These are phyloP conservation scores for Hibiscus trionum DNA, from an alignment of 345 rosid genomes.

Conservation along the genomic window DNA sequence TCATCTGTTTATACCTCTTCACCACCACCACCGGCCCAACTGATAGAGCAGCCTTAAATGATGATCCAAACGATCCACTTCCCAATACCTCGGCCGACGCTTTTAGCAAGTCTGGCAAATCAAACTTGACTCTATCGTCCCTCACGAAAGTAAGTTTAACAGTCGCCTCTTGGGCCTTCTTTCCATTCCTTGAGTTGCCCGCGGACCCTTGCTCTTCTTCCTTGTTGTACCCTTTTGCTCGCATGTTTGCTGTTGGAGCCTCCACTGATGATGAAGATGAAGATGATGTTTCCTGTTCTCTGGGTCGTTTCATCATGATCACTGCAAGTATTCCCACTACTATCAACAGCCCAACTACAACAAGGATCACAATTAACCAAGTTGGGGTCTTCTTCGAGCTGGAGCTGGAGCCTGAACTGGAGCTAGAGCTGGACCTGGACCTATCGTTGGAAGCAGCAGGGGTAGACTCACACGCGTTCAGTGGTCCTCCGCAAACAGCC, in stretches of 20 bases:
- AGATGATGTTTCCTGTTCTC: neutral
- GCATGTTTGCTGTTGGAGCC: constrained; percentile 38
- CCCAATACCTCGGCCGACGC: constrained; percentile 91
- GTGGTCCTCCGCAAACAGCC: no score
- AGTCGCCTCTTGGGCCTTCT: neutral
- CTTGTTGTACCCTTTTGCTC: constrained; percentile 14
- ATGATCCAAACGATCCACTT: constrained; percentile 75
- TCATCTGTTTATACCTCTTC: constrained; percentile 86
- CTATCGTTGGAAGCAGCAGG: neutral
- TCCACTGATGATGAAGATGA: constrained; percentile 23
- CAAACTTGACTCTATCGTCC: constrained; percentile 64
- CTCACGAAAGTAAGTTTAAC: constrained; percentile 55
- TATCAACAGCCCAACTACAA: neutral
- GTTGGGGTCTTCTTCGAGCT: neutral
- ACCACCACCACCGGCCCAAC: constrained; percentile 62
- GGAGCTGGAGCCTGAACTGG: neutral
- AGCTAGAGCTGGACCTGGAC: no score
- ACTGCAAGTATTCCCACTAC: neutral
- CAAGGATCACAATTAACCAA: neutral
- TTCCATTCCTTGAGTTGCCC: no score
- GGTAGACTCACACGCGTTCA: neutral
- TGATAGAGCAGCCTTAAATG: constrained; percentile 62
- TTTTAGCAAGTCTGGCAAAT: constrained; percentile 64
- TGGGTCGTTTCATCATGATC: neutral
- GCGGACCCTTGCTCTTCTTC: no score